Conservation (phyloP, 2,329 filamentous ascomycete genomes). For the Periconia digitata region DNA sequence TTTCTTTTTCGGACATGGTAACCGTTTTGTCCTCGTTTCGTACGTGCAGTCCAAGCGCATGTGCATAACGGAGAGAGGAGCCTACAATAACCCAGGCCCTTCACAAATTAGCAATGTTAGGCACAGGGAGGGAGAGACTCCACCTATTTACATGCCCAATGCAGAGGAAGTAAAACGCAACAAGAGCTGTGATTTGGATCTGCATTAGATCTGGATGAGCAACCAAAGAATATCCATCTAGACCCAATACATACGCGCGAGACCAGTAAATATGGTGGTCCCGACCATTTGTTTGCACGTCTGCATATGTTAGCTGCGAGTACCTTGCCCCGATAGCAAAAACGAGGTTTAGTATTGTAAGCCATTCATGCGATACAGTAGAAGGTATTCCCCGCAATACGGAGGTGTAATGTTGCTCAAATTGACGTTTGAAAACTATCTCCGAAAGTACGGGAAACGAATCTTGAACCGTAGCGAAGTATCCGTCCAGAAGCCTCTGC, state of each 20-base stretch:
- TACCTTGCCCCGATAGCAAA: slow-evolving; percentile 43
- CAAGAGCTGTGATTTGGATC: slow-evolving; percentile 15
- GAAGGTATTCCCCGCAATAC: slow-evolving; percentile 10
- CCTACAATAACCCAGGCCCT: slow-evolving; percentile 41
- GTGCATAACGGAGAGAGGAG: too few relatives aligned
- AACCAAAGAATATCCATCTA: background rate
- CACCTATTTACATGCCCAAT: slow-evolving; percentile 27
- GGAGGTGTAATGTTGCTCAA: slow-evolving; percentile 18
- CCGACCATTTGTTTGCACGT: slow-evolving; percentile 29
- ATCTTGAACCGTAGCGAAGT: slow-evolving; percentile 39
- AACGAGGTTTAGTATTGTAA: slow-evolving; percentile 40
- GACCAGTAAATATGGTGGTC: slow-evolving; percentile 31
- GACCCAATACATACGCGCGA: background rate
- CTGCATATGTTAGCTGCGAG: slow-evolving; percentile 26
- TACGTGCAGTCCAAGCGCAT: slow-evolving; percentile 43
- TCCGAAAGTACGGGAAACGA: slow-evolving; percentile 33
- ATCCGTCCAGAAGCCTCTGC: slow-evolving; percentile 37
- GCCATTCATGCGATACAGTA: slow-evolving; percentile 21
- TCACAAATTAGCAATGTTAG: background rate
- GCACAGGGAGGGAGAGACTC: background rate
- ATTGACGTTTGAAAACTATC: slow-evolving; percentile 7
- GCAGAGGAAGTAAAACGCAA: slow-evolving; percentile 28
- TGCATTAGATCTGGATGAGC: background rate
- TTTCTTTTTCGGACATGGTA: slow-evolving; percentile 30
- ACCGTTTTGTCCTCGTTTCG: slow-evolving; percentile 35